Evolutionary conservation across 2,329 filamentous ascomycete genomes (phyloP), one percentile per base, ranked within the genome.

Genomic region (Chaetothyriales sp.): DNA sequence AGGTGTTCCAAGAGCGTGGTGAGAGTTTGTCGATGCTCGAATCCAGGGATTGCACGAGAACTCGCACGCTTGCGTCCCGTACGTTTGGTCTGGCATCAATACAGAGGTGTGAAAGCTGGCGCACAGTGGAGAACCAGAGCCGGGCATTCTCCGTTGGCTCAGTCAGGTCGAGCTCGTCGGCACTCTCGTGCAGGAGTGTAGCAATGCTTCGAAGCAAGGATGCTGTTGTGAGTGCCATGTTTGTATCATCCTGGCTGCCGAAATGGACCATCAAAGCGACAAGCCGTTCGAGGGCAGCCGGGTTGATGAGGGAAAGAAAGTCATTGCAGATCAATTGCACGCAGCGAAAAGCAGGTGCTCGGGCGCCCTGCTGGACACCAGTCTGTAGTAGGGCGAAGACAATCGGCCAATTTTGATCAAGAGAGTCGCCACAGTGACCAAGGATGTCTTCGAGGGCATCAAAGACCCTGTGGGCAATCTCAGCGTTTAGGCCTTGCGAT

Each of bases 161-260:
- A 18, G 32, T 19, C 36, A 22, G 7, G 18, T 48, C 22, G 18
- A 50, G 7, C 19, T 45, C 43, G 12, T 49, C 45, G 10, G 18
- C 25, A 22, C 9, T 10, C 36, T 28, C 42, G 6, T 54, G 44
- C 39, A 47, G 20, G 7, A 47, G 45, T 26, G 45, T 89, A 0
- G 90, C 95, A 6, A 95, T 77, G 49, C 90, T 89, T 87, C 89
- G 95, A 65, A 95, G 94, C 63, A 94, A 92, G 0, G 90, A 95
- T 7, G 95, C 86, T 1, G 89, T 92, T 32, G 92, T 96, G 22
- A 98, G 73, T 0, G 90, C 90, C 61, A 96, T 93, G 59, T 98
- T 98, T 39, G 98, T 74, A 62, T 98, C 92, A 56, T 83, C 77
- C 65, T 98, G 92, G 0, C 81, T 83, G 59, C 86, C 88, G 66